These are phyloP conservation scores for Vitis hybrid DNA, from an alignment of 177 flowering plant species.

Conservation along the genomic window DNA sequence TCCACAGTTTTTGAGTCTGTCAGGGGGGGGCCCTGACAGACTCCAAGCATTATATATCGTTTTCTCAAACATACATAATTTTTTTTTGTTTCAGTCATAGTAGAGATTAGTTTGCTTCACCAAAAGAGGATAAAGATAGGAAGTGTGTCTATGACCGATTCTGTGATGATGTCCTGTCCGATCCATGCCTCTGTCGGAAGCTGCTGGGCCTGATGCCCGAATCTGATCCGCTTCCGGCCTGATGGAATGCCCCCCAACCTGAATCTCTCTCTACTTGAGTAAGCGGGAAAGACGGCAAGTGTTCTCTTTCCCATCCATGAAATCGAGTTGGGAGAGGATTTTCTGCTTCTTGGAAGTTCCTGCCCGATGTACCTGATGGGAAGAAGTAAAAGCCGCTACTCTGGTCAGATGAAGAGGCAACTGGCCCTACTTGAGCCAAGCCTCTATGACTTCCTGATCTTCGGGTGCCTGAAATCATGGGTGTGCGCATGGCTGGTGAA, in stretches of 20 bases:
- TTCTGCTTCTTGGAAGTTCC: constrained; percentile 61
- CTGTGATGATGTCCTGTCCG: constrained; percentile 71
- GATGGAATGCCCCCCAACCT: constrained; percentile 64
- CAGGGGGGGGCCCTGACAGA: constrained; percentile 19
- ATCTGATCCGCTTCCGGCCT: constrained; percentile 43
- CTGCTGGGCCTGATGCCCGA: constrained; percentile 39
- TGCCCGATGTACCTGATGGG: constrained; percentile 60
- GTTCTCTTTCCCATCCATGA: constrained; percentile 78
- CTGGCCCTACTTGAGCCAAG: constrained; percentile 40
- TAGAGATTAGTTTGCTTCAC: constrained; percentile 25
- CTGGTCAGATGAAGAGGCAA: constrained; percentile 70
- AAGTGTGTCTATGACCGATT: constrained; percentile 42
- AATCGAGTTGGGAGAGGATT: constrained; percentile 40
- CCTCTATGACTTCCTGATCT: constrained; percentile 57
- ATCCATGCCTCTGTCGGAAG: constrained; percentile 72
- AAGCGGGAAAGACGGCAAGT: constrained; percentile 47
- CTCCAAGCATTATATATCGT: constrained; percentile 28
- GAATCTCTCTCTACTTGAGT: constrained; percentile 67
- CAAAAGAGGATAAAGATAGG: constrained; percentile 13
- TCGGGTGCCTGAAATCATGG: constrained; percentile 39
- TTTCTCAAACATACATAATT: constrained; percentile 33
- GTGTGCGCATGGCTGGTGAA: constrained; percentile 42
- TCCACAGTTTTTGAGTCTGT: constrained; percentile 17
- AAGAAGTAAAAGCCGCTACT: constrained; percentile 46
- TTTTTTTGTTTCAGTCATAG: constrained; percentile 23